phyloP scores from a whole-genome alignment of 129 eudicot genomes.

The Saussurea involucrata region DNA sequence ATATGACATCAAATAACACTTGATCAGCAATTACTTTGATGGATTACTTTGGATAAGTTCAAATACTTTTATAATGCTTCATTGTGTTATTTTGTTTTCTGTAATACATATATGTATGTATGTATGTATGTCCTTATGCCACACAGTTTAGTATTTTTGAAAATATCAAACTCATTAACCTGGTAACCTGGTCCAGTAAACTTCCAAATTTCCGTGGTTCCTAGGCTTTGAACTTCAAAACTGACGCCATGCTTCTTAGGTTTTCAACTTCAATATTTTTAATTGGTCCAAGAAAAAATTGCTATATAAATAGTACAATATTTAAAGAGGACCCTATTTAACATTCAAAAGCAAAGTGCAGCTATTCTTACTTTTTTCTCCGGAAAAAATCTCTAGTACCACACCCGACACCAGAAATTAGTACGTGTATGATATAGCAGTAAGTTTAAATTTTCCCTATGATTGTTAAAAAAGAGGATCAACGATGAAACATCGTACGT shows the following conservation, averaged over 20 bases:
- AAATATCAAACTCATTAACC: not conserved
- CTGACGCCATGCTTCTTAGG: not conserved
- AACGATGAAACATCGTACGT: not conserved
- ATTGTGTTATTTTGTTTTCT: too few relatives aligned
- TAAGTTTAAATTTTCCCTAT: not conserved
- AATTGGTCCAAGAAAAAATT: not conserved
- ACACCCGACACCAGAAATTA: not conserved
- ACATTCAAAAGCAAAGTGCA: not conserved
- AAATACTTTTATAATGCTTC: too few relatives aligned
- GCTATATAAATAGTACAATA: slow-evolving; percentile 20
- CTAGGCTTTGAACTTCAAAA: not conserved
- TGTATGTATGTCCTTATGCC: not conserved
- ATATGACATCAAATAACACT: too few relatives aligned
- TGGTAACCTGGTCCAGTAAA: not conserved
- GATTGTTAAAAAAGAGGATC: not conserved
- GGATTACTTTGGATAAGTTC: not conserved
- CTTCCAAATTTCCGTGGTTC: not conserved
- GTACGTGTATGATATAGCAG: not conserved
- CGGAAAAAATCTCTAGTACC: not conserved
- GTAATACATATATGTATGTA: too few relatives aligned
- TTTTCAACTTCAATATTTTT: not conserved
- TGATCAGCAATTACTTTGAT: too few relatives aligned
- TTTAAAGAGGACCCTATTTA: too few relatives aligned
- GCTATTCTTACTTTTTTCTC: not conserved
- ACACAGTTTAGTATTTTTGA: not conserved